These are phyloP conservation scores for Malassezia cuniculi DNA, from an alignment of 1,284 basidiomycete species.

Conservation along the genomic window DNA sequence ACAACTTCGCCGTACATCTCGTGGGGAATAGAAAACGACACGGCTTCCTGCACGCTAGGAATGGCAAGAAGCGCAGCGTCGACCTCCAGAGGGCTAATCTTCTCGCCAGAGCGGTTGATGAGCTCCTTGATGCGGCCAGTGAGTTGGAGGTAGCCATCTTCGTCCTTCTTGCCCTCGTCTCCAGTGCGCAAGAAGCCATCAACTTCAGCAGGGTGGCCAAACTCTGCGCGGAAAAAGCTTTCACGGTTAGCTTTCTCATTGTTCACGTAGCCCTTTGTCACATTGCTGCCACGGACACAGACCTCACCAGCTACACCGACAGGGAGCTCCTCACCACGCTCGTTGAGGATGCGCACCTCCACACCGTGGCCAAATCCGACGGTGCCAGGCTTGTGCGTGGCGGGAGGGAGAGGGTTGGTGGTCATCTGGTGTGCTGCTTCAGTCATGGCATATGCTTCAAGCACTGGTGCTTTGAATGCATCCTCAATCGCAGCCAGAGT, in stretches of 20 bases:
- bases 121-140: conserved; percentile 44
- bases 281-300: conserved; percentile 48
- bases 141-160: conserved; percentile 53
- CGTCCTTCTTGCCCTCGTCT: conserved; percentile 55
- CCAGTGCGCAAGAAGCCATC: conserved; percentile 53
- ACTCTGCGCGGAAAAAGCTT: conserved; percentile 39
- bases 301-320: conserved; percentile 48
- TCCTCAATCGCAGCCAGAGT: conserved; percentile 48
- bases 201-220: conserved; percentile 16
- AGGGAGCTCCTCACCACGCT: conserved; percentile 42
- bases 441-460: conserved; percentile 48
- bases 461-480: conserved; percentile 48
- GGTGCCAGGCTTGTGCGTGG: conserved; percentile 47
- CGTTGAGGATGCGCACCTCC: conserved; percentile 47
- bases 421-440: conserved; percentile 50
- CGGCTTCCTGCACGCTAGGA: conserved; percentile 51
- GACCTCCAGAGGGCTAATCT: conserved; percentile 57
- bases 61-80: conserved; percentile 49
- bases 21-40: conserved; percentile 46
- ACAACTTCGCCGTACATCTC: conserved; percentile 44
- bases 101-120: conserved; percentile 53
- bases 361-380: conserved; percentile 49
- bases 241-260: conserved; percentile 47
- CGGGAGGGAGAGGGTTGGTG: conserved; percentile 44
- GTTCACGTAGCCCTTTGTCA: conserved; percentile 48